These are phyloP conservation scores for Piedraia hortae DNA, from an alignment of 2,329 filamentous ascomycete species.

Conservation along the genomic window DNA sequence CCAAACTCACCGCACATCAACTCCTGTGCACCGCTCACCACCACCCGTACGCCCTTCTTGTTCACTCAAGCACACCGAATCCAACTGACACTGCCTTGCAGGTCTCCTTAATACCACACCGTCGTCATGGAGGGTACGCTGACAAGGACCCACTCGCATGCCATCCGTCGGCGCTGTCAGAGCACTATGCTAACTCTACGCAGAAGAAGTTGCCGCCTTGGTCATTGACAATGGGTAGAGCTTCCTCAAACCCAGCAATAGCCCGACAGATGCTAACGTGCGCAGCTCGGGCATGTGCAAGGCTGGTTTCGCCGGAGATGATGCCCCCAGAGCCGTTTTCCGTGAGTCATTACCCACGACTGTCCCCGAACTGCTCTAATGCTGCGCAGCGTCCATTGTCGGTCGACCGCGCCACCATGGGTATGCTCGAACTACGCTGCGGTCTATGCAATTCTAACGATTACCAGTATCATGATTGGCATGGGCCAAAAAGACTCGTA, in stretches of 20 bases:
- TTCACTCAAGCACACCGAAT: no score
- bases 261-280: conserved; percentile 6
- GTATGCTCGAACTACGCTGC: conserved; percentile 40
- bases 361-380: conserved; percentile 7
- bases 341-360: conserved; percentile 41
- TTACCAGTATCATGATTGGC: conserved; percentile 99
- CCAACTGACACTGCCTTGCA: no score
- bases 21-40: conserved; percentile 2
- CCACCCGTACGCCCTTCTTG: conserved; percentile 1
- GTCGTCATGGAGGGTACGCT: conserved; percentile 8
- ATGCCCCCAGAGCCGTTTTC: conserved; percentile 99
- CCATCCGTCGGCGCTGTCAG: conserved; percentile 1
- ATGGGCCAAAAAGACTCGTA: conserved; percentile 99
- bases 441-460: no score
- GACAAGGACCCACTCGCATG: conserved; percentile 2
- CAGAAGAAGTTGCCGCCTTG: conserved; percentile 99
- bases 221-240: conserved; percentile 99
- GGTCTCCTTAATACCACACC: conserved; percentile 3
- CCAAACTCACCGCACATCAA: conserved; percentile 1
- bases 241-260: conserved; percentile 11
- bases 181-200: conserved; percentile 5
- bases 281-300: conserved; percentile 99
- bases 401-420: conserved; percentile 99
- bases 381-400: conserved; percentile 69
- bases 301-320: conserved; percentile 99